Evolutionary conservation across 495 filamentous ascomycete genomes (phyloP), one percentile per base, ranked within the genome.

Genomic region (Aspergillus nidulans): DNA sequence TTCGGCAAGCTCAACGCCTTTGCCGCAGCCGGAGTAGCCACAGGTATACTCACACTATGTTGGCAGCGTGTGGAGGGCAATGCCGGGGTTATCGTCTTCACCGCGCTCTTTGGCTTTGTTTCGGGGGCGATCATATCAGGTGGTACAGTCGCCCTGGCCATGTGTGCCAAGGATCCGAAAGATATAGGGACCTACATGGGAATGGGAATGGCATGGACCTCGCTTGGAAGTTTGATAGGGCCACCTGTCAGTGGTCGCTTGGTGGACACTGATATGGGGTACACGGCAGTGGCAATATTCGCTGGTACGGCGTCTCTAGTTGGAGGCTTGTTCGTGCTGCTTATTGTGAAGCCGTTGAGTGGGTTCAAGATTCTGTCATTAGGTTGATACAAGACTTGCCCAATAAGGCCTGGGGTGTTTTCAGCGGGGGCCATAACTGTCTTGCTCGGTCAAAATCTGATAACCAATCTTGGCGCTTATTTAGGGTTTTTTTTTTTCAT

Each of bases 101-200:
- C 60, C 12, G 44, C 64, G 3, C 34, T 62, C 2, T 69, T 64
- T 20, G 71, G 72, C 3, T 74, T 74, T 48, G 53, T 57, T 4
- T 69, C 66, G 2, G 72, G 72, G 18, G 65, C 71, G 1, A 73
- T 81, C 57, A 73, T 79, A 44, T 79, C 77, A 3, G 74, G 69
- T 0, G 71, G 59, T 6, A 65, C 70, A 0, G 75, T 71, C 0
- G 69, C 74, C 0, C 59, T 84, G n/a, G 63, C 74, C 0, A 53
- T 68, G 32, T 73, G 69, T 47, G 59, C 75, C 6, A 63, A 63
- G 23, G 64, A 78, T 48, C 71, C 73, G 1, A 64, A 65, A 51
- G 61, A 81, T 30, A 65, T 81, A 16, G 79, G 80, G 1, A 81
- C 79, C 0, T 83, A 83, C 56, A 74, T 81, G 52, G 79, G 80